Evolutionary conservation across 2,329 filamentous ascomycete species (phyloP), one percentile per base, ranked within the genome.

Genomic region (Penicillium janthinellum): DNA sequence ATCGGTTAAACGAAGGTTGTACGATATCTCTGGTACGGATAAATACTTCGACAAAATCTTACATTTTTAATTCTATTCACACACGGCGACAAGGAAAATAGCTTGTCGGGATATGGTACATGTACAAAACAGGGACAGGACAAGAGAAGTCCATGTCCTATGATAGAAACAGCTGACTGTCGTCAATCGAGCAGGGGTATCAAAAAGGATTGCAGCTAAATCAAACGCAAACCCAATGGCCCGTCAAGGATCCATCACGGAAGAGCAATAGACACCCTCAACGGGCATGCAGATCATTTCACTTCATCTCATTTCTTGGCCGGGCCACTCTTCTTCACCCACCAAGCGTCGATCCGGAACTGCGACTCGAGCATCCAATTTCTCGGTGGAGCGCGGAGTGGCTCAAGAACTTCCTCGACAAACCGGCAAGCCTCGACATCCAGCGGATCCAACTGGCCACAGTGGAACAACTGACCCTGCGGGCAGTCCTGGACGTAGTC

Each of bases 281-380:
- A 20, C 7, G 25, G 25, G 44, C 44, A 47, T 28, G 44, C 44
- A 47, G 2, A 47, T 28, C 44, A 4, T 20, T 2, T 22, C n/a
- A 22, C n/a, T 22, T 22, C 22, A 22, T 22, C 22, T 52, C n/a
- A 49, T 14, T 49, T 49, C 47, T 45, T 39, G 7, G 35, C 12
- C 20, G 6, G 8, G n/a, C n/a, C 31, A 39, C 22, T 38, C 28
- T 34, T 44, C 53, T 61, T 59, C 45, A 67, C 17, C 65, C 65
- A 67, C 35, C 58, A 50, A 42, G 56, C 50, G 14, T 62, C 54
- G 14, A n/a, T 37, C 34, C 25, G 34, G 25, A 67, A 67, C 3
- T 57, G 54, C 31, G 60, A 64, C 45, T 75, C 67, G 6, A 51
- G 59, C 60, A 71, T 67, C 69, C 71, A 76, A 25, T 65, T 64